Conservation (phyloP, 1,139 yeast genomes). For the Wickerhamiella infanticola region DNA sequence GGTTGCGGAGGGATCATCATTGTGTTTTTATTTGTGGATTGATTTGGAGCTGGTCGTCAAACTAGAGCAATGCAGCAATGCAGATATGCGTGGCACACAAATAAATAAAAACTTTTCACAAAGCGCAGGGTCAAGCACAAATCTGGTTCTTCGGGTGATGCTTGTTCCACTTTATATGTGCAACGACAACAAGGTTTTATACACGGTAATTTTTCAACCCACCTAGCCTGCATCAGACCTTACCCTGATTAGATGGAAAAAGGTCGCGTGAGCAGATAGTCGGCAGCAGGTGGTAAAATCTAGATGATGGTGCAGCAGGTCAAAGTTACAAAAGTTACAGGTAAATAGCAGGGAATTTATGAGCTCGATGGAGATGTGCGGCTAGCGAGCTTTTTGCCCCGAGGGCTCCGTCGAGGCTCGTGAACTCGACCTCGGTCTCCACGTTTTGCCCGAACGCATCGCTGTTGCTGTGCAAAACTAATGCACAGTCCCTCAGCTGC, state of each 20-base stretch:
- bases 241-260: too few relatives aligned
- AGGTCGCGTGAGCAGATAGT: too few relatives aligned
- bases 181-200: too few relatives aligned
- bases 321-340: background rate
- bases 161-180: too few relatives aligned
- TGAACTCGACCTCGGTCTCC: slow-evolving; percentile 7
- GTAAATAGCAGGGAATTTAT: background rate
- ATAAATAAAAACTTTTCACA: too few relatives aligned
- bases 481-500: background rate
- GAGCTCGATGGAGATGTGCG: slow-evolving; percentile 6
- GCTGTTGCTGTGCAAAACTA: slow-evolving; percentile 12
- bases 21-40: background rate
- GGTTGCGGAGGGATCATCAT: background rate
- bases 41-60: background rate
- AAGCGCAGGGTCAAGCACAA: background rate
- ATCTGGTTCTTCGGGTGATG: background rate
- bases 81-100: too few relatives aligned
- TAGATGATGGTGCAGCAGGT: too few relatives aligned
- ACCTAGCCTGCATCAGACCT: too few relatives aligned
- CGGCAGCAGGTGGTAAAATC: too few relatives aligned
- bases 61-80: too few relatives aligned
- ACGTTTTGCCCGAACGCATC: slow-evolving; percentile 14
- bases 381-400: slow-evolving; percentile 12
- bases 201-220: too few relatives aligned
- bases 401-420: slow-evolving; percentile 14